These are phyloP conservation scores for Dactylellina parvicollis DNA, from an alignment of 2,329 filamentous ascomycete genomes.

Conservation along the genomic window DNA sequence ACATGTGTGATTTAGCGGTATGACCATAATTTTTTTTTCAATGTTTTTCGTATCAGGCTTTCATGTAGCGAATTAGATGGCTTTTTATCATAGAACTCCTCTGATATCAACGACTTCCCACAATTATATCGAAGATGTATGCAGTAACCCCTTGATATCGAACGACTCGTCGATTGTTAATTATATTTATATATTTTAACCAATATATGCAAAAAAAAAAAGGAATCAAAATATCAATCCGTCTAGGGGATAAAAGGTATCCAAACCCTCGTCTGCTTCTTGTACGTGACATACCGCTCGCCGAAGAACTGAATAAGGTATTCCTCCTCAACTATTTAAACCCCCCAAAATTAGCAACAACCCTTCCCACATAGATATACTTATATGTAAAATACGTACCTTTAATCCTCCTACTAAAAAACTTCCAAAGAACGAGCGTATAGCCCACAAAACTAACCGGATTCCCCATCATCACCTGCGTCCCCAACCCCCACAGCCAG, in stretches of 20 bases:
- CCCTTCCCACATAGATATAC: slow-evolving; percentile 8
- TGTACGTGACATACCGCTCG: slow-evolving; percentile 80
- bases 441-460: slow-evolving; percentile 79
- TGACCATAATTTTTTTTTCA: too few species aligned
- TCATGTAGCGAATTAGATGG: slow-evolving; percentile 3
- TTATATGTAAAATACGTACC: slow-evolving; percentile 61
- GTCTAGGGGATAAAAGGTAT: slow-evolving; percentile 77
- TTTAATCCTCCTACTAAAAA: slow-evolving; percentile 78
- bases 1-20: slow-evolving; percentile 1
- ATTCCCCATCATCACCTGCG: slow-evolving; percentile 90
- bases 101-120: too few species aligned
- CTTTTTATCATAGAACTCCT: too few species aligned
- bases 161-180: neutral
- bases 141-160: too few species aligned
- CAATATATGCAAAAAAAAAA: neutral
- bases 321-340: slow-evolving; percentile 74
- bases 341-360: slow-evolving; percentile 37
- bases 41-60: too few species aligned
- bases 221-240: neutral
- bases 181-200: neutral
- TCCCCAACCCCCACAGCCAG: slow-evolving; percentile 98
- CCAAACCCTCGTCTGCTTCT: slow-evolving; percentile 74
- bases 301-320: slow-evolving; percentile 84
- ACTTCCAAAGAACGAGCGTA: slow-evolving; percentile 79
- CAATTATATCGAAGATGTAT: too few species aligned